Base-by-base conservation (phyloP, 495 filamentous ascomycete species). In the Aspergillus funiculosus region DNA sequence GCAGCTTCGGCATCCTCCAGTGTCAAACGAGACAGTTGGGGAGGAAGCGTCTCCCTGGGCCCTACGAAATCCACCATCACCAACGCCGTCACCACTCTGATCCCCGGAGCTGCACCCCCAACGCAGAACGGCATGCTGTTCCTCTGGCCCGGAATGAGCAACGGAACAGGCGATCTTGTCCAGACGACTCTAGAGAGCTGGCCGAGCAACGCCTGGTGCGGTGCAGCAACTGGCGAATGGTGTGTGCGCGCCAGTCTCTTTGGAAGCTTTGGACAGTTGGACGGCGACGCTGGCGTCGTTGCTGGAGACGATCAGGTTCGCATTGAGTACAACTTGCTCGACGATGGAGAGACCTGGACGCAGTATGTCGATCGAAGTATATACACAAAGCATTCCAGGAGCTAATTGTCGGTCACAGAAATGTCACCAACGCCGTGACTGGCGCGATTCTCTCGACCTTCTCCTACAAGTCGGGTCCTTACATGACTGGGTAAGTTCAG, bases 131-230 rank as follows among this genome's bases (percentile, higher is more conserved):
- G 66, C 5, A 56, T 50, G 15, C 52, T 71, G 0, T 71, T 68
- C 54, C 54, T 71, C 19, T 71, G 67, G 67, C 67, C 65, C 11
- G 67, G 66, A 0, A 71, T 71, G 66, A 67, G 63, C 52, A 71
- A 71, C 43, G 61, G 66, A 25, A 71, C 68, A 1, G 66, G 68
- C 3, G 68, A 71, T 39, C 46, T 71, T 13, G 51, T 69, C 45
- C 64, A 71, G 54, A 62, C 64, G 1, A 66, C 62, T 14, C 52
- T 66, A 0, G 61, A 67, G 29, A 60, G 58, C 47, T 65, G 62
- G 62, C 39, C 51, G 4, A 49, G 46, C 38, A 67, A 67, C 44
- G 38, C 46, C 21, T 67, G 62, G 64, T 67, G 64, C 37, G 64
- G 62, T 28, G 60, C 62, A n/a, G 46, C 32, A 4, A 43, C 50